A percentile compares a stretch with the other conserved stretches of the same genome.
phyloP scores from a whole-genome alignment of 352 stramenopile genomes.

The Elongisporangium undulatum region DNA sequence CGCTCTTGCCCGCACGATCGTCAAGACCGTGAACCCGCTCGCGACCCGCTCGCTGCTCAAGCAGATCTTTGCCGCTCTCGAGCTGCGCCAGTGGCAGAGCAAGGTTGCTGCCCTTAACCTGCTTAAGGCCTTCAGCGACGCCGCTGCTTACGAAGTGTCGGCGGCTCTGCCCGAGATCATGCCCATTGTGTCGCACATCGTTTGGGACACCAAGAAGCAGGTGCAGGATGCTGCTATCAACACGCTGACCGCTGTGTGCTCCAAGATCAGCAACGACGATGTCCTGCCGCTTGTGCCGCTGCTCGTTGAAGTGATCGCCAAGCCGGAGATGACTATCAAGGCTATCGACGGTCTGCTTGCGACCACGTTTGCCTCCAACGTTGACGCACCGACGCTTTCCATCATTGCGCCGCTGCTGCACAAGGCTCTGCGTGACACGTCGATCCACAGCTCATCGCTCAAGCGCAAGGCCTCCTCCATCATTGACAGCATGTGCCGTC shows the following conservation, averaged over 20 bases:
- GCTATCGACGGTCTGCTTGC: slow-evolving; percentile 88
- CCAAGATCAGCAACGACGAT: slow-evolving; percentile 90
- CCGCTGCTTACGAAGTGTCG: slow-evolving; percentile 63
- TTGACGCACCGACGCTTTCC: slow-evolving; percentile 88
- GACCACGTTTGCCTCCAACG: slow-evolving; percentile 91
- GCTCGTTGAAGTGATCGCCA: slow-evolving; percentile 90
- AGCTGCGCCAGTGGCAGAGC: slow-evolving; percentile 79
- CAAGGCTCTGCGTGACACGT: slow-evolving; percentile 89
- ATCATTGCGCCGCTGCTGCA: slow-evolving; percentile 90
- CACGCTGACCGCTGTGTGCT: slow-evolving; percentile 79
- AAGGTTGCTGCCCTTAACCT: slow-evolving; percentile 84
- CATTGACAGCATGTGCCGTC: slow-evolving; percentile 92
- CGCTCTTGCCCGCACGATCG: slow-evolving; percentile 23
- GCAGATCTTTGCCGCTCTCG: slow-evolving; percentile 53
- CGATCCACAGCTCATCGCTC: slow-evolving; percentile 88
- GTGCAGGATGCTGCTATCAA: slow-evolving; percentile 78
- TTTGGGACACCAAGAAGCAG: slow-evolving; percentile 95
- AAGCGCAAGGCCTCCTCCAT: slow-evolving; percentile 91
- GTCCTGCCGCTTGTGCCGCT: slow-evolving; percentile 85
- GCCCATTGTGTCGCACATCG: slow-evolving; percentile 80
- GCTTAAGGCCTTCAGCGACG: slow-evolving; percentile 67
- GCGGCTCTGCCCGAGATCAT: slow-evolving; percentile 89
- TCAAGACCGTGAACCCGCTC: slow-evolving; percentile 47
- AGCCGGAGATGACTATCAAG: slow-evolving; percentile 89
- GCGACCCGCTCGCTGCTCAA: slow-evolving; percentile 52